Base-by-base conservation (phyloP, 1,284 basidiomycete species). In the Trametes polyzona region DNA sequence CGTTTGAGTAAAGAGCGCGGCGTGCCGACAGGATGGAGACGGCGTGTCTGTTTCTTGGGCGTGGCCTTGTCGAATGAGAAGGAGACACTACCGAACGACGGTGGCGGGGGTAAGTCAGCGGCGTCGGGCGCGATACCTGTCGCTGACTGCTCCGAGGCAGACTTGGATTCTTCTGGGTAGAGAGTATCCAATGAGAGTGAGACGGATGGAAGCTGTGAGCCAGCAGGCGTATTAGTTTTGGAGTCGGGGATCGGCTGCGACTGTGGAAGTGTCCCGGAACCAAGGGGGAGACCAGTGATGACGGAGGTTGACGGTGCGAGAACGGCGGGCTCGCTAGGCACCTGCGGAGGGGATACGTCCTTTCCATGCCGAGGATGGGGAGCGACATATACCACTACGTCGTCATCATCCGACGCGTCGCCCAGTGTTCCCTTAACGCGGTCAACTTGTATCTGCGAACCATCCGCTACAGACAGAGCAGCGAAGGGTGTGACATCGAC, bases 311-410 rank as follows among this genome's bases (percentile, higher is more conserved):
- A 47, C 6, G 69, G 64, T 6, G 69, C 26, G 16, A 57, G 52
- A 32, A 27, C 26, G 7, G 43, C 43, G 3, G 41, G 19, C 0
- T 37, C 1, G 4, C 44, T 3, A 1, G 37, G 11, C 2, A 23
- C 14, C 16, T 40, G 36, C 4, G 39, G 24, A 10, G 36, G 35
- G 11, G 63, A 49, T n/a, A 65, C 51, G 3, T 64, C 50, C 12
- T 57, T 53, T 3, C 62, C 61, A 9, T 57, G 57, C 6, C 74
- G 71, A 26, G 76, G 76, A 52, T 76, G 67, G 9, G 76, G 76
- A 10, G 76, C 76, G 37, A 70, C 73, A 54, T 77, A 78, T 12
- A 78, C 76, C 41, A 78, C 76, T 14, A 75, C 59, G 35, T 76
- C 76, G 21, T 77, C 76, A 26, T 70, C 72, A n/a, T 72, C 69